Conservation (phyloP, 306 rosid genomes). For the Delonix regia region DNA sequence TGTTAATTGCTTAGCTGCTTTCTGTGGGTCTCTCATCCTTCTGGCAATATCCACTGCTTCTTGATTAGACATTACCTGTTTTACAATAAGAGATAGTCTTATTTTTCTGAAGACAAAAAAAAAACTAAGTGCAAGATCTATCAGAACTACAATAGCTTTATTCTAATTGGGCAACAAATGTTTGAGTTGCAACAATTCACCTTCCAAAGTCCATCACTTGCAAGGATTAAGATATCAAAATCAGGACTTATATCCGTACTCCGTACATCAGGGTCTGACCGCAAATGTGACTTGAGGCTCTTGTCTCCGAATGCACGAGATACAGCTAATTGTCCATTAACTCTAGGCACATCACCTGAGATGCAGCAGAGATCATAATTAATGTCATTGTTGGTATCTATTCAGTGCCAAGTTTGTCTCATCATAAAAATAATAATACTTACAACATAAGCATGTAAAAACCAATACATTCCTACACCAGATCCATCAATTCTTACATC, state of each 20-base stretch:
- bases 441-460: not conserved
- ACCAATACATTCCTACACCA: not conserved
- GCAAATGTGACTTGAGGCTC: conserved; percentile 73
- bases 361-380: conserved; percentile 9
- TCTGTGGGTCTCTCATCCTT: conserved; percentile 60
- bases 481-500: not conserved
- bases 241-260: conserved; percentile 35
- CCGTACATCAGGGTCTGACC: conserved; percentile 65
- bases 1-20: conserved; percentile 67
- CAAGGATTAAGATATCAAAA: conserved; percentile 59
- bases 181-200: conserved; percentile 34
- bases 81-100: not conserved
- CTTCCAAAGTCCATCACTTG: conserved; percentile 86
- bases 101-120: too few species aligned
- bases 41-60: conserved; percentile 76
- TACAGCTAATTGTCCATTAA: conserved; percentile 76
- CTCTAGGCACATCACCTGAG: conserved; percentile 77
- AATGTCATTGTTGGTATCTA: not conserved
- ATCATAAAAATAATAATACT: not conserved
- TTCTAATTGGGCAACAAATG: not conserved
- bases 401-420: not conserved
- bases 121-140: not conserved
- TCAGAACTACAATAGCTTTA: not conserved
- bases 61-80: conserved; percentile 75
- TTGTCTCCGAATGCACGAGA: conserved; percentile 85